phyloP scores from a whole-genome alignment of 1,284 basidiomycete genomes.

The Salmacisia buchloeana region DNA sequence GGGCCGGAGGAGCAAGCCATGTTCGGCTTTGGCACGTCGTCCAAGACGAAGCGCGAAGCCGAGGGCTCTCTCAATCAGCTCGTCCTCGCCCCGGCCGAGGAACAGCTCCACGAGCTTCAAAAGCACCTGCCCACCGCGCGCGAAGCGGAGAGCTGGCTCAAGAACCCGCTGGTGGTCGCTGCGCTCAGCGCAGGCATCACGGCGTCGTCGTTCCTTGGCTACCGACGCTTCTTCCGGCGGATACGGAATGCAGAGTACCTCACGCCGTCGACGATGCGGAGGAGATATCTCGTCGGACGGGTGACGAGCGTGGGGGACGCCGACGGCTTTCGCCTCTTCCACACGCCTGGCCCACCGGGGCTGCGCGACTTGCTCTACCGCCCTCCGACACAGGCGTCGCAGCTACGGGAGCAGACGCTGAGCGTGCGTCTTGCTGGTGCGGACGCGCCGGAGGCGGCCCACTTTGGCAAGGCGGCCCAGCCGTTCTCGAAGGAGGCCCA shows the following conservation, averaged over 20 bases:
- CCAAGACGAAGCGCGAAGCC: background rate
- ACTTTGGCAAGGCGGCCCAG: constrained; percentile 47
- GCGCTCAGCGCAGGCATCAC: background rate
- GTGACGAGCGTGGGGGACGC: constrained; percentile 46
- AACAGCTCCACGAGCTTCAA: background rate
- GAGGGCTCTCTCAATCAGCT: background rate
- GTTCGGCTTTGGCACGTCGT: background rate
- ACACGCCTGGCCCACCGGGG: constrained; percentile 38
- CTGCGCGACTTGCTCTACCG: constrained; percentile 28
- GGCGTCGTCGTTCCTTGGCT: constrained; percentile 16
- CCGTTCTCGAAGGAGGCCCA: constrained; percentile 46
- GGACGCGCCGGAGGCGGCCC: constrained; percentile 45
- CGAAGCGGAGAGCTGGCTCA: background rate
- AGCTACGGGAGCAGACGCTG: constrained; percentile 28
- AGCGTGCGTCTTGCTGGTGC: constrained; percentile 44
- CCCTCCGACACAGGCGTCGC: constrained; percentile 13
- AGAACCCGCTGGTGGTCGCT: background rate
- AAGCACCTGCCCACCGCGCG: background rate
- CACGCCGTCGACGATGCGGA: constrained; percentile 37
- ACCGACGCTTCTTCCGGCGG: constrained; percentile 45
- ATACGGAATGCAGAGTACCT: constrained; percentile 41
- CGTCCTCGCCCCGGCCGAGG: background rate
- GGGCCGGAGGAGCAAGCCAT: too few species aligned
- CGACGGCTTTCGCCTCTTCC: constrained; percentile 47
- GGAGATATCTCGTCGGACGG: constrained; percentile 38